Evolutionary conservation across 179 eudicot genomes (phyloP), one percentile per base, ranked within the genome.

Genomic region (Corrigiola litoralis): DNA sequence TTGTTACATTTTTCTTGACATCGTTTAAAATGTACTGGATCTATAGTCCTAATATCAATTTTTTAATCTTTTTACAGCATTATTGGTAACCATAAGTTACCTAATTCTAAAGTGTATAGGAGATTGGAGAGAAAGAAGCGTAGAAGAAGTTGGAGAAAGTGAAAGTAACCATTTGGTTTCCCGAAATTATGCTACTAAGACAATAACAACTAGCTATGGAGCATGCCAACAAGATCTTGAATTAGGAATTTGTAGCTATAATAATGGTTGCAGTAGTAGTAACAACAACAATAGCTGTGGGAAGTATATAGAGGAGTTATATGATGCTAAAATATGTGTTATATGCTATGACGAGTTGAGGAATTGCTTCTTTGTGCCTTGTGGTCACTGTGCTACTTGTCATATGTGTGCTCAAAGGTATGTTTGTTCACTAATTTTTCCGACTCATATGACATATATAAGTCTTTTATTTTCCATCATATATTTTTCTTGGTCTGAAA

Each of bases 331-430:
- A 55, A 37, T 74, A 52, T 78, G 82, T 46, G 58, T 74, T 40
- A 44, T 78, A 29, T 78, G 82, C 60, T 78, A 70, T 24, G 73
- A 75, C n/a, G 65, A 63, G 9, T 68, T 25, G 2, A 61, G 81
- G 18, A 67, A 69, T 14, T 77, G 78, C 58, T 77, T 73, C 64
- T 68, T 77, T 37, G 81, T 77, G 37, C 81, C 81, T 49, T 77
- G 81, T 56, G 81, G 81, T 36, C 81, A 77, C 44, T 70, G 55
- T 49, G 81, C 78, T 44, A 69, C 81, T 48, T 77, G 81, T 17
- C 63, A 61, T 32, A 31, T 4, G 0, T 77, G 81, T 58, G 78
- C 81, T 23, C 62, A 46, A 10, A 77, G 81, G 81, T 77, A 50
- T 10, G 4, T 24, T n/a, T n/a, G n/a, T n/a, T n/a, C n/a, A n/a